These are phyloP conservation scores for Xerocomellus chrysenteron DNA, from an alignment of 768 basidiomycete genomes.

Conservation along the genomic window DNA sequence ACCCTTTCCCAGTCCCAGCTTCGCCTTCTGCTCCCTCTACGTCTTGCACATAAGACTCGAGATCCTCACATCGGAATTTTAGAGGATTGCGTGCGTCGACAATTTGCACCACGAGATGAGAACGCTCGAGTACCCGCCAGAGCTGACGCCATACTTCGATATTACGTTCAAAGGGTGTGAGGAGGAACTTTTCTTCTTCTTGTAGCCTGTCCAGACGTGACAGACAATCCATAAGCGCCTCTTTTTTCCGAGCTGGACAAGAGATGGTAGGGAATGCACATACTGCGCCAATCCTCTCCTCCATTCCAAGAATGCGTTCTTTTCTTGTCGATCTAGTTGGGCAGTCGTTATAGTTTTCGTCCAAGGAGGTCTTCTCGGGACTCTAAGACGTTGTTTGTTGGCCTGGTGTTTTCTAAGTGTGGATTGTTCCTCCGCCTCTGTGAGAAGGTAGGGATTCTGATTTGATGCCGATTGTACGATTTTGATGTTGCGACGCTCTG, in stretches of 20 bases:
- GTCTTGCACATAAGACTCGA: constrained; percentile 83
- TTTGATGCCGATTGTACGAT: constrained; percentile 57
- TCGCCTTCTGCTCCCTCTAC: constrained; percentile 83
- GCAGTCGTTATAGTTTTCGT: constrained; percentile 71
- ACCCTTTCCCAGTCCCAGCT: constrained; percentile 68
- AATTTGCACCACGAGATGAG: constrained; percentile 92
- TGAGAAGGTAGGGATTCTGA: constrained; percentile 86
- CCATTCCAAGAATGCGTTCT: constrained; percentile 91
- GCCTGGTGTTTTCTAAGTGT: constrained; percentile 72
- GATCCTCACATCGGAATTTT: constrained; percentile 87
- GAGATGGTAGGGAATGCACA: constrained; percentile 31
- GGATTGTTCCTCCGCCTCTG: constrained; percentile 76
- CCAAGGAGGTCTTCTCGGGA: constrained; percentile 91
- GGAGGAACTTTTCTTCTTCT: constrained; percentile 80
- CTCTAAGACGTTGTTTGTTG: constrained; percentile 72
- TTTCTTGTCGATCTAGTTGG: constrained; percentile 87
- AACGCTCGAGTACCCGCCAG: constrained; percentile 95
- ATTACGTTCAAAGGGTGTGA: constrained; percentile 96
- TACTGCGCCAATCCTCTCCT: constrained; percentile 88
- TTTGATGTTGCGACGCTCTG: constrained; percentile 79
- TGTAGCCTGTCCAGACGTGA: constrained; percentile 57
- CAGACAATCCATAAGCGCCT: not conserved
- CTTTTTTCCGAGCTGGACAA: not conserved
- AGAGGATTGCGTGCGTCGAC: constrained; percentile 96
- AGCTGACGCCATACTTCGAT: constrained; percentile 98